Percentiles rank a stretch among this genome's conserved stretches.
These are phyloP conservation scores for Hemileccinum hortonii DNA, from an alignment of 1,284 basidiomycete species.

Conservation along the genomic window DNA sequence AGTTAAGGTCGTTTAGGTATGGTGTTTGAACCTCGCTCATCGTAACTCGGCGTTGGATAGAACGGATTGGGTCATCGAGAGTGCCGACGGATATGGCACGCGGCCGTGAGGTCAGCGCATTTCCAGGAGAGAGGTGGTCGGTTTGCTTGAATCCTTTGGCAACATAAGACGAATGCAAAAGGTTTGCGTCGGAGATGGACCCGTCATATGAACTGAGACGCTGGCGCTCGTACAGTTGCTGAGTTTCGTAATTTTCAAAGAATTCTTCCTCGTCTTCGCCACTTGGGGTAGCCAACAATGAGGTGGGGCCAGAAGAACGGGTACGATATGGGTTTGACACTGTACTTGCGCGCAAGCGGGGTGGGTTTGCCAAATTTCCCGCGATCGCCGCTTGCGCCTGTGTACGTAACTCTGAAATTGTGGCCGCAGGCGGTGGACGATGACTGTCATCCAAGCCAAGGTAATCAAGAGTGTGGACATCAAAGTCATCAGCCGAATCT, in stretches of 20 bases:
- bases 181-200: slow-evolving; percentile 43
- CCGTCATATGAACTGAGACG: slow-evolving; percentile 62
- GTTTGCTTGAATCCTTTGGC: slow-evolving; percentile 71
- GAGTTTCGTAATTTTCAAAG: slow-evolving; percentile 59
- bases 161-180: slow-evolving; percentile 59
- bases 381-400: slow-evolving; percentile 88
- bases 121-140: slow-evolving; percentile 58
- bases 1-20: slow-evolving; percentile 56
- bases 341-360: slow-evolving; percentile 83
- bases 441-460: slow-evolving; percentile 83
- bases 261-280: slow-evolving; percentile 72
- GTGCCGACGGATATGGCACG: slow-evolving; percentile 90
- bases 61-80: slow-evolving; percentile 75
- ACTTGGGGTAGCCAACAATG: slow-evolving; percentile 60
- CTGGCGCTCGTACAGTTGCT: slow-evolving; percentile 48
- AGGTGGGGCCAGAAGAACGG: slow-evolving; percentile 54
- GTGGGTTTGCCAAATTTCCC: slow-evolving; percentile 74
- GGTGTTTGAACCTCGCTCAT: slow-evolving; percentile 53
- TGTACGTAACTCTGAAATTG: slow-evolving; percentile 79
- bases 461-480: slow-evolving; percentile 92
- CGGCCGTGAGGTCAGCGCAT: slow-evolving; percentile 55
- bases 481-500: slow-evolving; percentile 84
- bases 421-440: slow-evolving; percentile 70
- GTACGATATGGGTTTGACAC: slow-evolving; percentile 81
- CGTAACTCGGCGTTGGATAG: slow-evolving; percentile 61